Evolutionary conservation across 345 rosid genomes (phyloP), one percentile per base, ranked within the genome.

Genomic region (Populus euphratica): DNA sequence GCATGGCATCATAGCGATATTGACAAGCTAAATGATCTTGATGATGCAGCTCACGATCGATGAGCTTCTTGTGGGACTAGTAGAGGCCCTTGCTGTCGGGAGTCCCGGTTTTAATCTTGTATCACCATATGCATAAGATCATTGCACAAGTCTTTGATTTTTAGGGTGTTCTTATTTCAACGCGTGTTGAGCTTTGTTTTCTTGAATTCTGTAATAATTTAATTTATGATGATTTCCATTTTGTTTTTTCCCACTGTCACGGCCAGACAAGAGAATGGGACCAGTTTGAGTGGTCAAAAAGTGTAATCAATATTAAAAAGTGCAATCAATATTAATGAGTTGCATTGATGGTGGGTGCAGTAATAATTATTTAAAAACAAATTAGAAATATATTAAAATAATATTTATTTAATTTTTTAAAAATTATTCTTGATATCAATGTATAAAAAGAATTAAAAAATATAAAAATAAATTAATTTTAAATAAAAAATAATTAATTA

Each of bases 261-360:
- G 98, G 97, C 74, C 94, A 85, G 67, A 83, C 89, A 52, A 91
- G 90, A 84, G 97, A 94, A 80, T 94, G 98, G 98, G 97, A 93
- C 59, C 87, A 89, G 77, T 90, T 89, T 82, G 97, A 91, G 86
- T 94, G 98, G 98, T 93, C 98, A 49, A 89, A 82, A 76, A 82
- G 69, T 12, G 97, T 93, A 76, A 91, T 93, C 75, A 97, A 27
- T 27, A 27, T 27, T 27, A 27, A 27, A 82, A 76, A 82, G 69
- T 12, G 97, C 94, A 76, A 91, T 93, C 75, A 97, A 27, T 27
- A 27, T 27, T 27, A 27, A 27, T 27, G 29, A 27, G 29, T 27
- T 27, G 29, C 29, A 27, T 27, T 27, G 29, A 27, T 27, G 0
- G 0, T 27, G 29, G 1, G 29, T 27, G 29, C 1, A 27, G 29